These are phyloP conservation scores for Trichoderma sp. DNA, from an alignment of 2,329 filamentous ascomycete species.

Conservation along the genomic window DNA sequence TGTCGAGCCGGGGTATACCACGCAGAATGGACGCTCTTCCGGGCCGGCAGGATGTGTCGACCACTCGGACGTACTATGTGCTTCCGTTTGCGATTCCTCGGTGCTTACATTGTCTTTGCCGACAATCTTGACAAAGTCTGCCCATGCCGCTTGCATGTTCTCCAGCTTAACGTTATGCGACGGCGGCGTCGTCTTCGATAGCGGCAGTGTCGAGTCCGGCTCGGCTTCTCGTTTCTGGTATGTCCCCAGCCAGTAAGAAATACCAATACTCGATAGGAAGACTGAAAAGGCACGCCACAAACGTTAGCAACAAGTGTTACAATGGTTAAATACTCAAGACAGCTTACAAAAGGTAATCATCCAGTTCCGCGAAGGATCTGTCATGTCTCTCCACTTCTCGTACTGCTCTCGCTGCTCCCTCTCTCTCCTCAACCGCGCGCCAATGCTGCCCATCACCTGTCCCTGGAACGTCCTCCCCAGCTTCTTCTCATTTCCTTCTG, in stretches of 20 bases:
- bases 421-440: constrained; percentile 58
- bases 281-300: constrained; percentile 43
- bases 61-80: constrained; percentile 65
- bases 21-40: constrained; percentile 63
- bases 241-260: constrained; percentile 64
- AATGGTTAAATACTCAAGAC: not conserved
- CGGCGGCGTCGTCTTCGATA: constrained; percentile 55
- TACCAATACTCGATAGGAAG: constrained; percentile 54
- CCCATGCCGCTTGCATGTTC: constrained; percentile 71
- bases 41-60: constrained; percentile 59
- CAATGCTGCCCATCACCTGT: constrained; percentile 63
- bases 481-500: constrained; percentile 44
- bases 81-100: constrained; percentile 55
- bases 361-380: constrained; percentile 51
- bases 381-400: constrained; percentile 47
- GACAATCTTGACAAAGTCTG: constrained; percentile 67
- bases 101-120: constrained; percentile 69
- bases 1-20: constrained; percentile 77
- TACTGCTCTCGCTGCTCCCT: constrained; percentile 57
- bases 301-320: not conserved
- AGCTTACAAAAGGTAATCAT: constrained; percentile 58
- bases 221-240: constrained; percentile 56
- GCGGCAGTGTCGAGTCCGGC: constrained; percentile 62
- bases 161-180: constrained; percentile 62
- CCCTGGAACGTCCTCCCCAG: constrained; percentile 56